Conservation (phyloP, 2,329 filamentous ascomycete genomes). For the Paecilomyces variotii region DNA sequence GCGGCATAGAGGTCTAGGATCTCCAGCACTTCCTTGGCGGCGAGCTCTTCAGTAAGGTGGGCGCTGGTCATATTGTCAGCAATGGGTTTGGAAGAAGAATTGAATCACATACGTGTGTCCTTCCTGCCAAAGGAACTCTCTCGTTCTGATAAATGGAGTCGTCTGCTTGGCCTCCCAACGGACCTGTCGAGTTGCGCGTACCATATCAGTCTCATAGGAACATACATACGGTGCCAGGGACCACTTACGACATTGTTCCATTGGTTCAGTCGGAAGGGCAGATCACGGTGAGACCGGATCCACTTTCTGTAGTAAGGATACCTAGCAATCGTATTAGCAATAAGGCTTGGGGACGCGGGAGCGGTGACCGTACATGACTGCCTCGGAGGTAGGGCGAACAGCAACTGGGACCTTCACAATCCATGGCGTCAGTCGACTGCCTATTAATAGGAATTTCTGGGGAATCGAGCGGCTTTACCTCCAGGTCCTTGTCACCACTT, state of each 20-base stretch:
- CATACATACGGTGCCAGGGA: background rate
- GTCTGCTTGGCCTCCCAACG: background rate
- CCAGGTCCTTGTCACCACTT: background rate
- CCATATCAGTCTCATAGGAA: background rate
- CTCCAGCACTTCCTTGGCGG: background rate
- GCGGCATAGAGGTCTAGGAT: background rate
- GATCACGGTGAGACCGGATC: background rate
- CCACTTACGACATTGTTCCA: background rate
- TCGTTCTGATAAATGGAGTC: background rate
- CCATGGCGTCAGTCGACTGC: background rate
- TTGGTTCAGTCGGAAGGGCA: slow-evolving; percentile 1
- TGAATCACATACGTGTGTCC: background rate
- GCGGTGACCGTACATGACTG: background rate
- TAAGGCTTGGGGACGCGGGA: background rate
- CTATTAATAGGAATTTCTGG: background rate
- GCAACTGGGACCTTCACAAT: background rate
- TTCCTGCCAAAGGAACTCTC: background rate
- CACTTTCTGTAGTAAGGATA: background rate
- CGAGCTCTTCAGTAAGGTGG: background rate
- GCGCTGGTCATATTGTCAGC: background rate
- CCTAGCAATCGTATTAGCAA: background rate
- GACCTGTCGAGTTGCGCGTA: background rate
- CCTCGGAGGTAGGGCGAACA: background rate
- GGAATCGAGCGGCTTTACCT: background rate
- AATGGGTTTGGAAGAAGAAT: background rate